Evolutionary conservation across 202 grass and related monocot species (phyloP).

Genomic region (Saccharum hybrid): DNA sequence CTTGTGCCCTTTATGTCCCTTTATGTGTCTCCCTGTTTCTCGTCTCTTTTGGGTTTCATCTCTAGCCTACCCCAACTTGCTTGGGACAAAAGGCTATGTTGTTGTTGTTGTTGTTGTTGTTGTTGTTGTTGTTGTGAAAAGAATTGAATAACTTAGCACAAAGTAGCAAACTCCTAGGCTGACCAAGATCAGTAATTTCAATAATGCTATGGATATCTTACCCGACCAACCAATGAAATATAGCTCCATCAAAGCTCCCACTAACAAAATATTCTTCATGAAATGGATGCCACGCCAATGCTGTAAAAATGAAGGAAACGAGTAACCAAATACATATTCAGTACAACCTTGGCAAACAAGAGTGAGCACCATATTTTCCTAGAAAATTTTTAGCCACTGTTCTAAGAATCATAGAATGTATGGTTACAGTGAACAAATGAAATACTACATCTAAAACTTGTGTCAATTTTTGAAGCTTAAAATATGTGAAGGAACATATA

Average conservation of each 20-base stretch:
- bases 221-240: conserved; percentile 99
- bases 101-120: too few species aligned
- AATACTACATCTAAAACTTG: conserved; percentile 17
- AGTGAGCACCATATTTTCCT: background rate
- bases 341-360: conserved; percentile 38
- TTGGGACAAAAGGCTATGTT: too few species aligned
- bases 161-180: conserved; percentile 7
- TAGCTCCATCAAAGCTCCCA: conserved; percentile 94
- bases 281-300: conserved; percentile 98
- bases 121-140: too few species aligned
- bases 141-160: conserved; percentile 8
- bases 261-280: conserved; percentile 99
- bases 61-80: too few species aligned
- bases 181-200: conserved; percentile 17
- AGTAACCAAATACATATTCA: conserved; percentile 31
- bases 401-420: background rate
- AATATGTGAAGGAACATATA: conserved; percentile 20
- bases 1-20: too few species aligned
- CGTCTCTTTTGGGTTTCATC: too few species aligned
- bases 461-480: conserved; percentile 21
- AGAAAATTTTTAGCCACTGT: background rate
- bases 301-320: conserved; percentile 58
- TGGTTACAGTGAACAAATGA: conserved; percentile 30
- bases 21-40: too few species aligned
- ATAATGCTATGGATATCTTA: conserved; percentile 47